A percentile compares a stretch with the other conserved stretches of the same genome.
Conservation (phyloP, 441 rosid genomes). For the Lepidium campestre region DNA sequence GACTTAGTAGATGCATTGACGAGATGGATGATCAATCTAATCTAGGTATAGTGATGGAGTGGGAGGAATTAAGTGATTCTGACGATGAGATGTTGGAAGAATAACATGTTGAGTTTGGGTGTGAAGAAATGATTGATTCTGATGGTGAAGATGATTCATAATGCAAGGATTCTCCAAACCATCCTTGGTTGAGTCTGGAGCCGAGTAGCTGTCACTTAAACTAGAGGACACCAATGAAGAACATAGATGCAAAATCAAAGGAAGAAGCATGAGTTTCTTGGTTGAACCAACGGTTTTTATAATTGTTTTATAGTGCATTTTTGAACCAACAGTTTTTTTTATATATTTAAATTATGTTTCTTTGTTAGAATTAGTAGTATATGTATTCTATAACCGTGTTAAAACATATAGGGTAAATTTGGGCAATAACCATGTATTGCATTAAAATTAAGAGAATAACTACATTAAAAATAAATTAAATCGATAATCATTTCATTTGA, state of each 20-base stretch:
- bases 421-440: too few relatives aligned
- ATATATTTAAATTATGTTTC: too few relatives aligned
- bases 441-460: too few relatives aligned
- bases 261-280: conserved; percentile 37
- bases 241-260: conserved; percentile 26
- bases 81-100: conserved; percentile 83
- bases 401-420: too few relatives aligned
- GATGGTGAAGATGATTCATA: conserved; percentile 78
- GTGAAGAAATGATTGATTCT: conserved; percentile 98
- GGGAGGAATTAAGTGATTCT: conserved; percentile 96
- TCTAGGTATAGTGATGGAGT: conserved; percentile 93
- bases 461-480: too few relatives aligned
- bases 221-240: conserved; percentile 30
- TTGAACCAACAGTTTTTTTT: too few relatives aligned
- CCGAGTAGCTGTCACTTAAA: conserved; percentile 36
- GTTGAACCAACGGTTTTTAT: too few relatives aligned
- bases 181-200: conserved; percentile 84
- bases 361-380: too few relatives aligned
- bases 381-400: too few relatives aligned
- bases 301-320: too few relatives aligned
- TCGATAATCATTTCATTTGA: too few relatives aligned
- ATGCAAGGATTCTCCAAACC: conserved; percentile 39
- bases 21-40: conserved; percentile 52
- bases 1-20: conserved; percentile 34
- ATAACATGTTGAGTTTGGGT: conserved; percentile 92